Conservation (phyloP, 2,329 filamentous ascomycete species). For the Teratosphaeriaceae sp. region DNA sequence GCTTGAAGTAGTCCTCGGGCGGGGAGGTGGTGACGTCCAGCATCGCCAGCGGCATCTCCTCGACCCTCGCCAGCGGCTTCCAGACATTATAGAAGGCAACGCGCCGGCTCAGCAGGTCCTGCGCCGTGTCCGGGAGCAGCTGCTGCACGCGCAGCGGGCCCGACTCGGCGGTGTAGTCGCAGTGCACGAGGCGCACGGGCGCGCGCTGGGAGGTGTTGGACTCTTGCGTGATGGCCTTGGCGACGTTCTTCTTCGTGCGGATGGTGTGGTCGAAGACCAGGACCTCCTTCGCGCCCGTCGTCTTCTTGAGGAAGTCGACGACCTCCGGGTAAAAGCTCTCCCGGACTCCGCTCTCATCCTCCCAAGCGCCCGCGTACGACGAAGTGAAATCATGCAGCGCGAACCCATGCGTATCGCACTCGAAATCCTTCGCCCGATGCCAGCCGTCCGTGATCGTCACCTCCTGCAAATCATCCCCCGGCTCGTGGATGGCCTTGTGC, state of each 20-base stretch:
- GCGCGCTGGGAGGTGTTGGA: conserved; percentile 32
- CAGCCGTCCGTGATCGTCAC: conserved; percentile 38
- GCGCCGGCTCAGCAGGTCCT: conserved; percentile 36
- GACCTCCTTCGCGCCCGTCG: conserved; percentile 37
- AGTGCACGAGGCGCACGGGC: conserved; percentile 46
- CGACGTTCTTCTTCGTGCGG: conserved; percentile 31
- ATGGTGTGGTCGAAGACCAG: conserved; percentile 48
- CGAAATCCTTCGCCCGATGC: conserved; percentile 37
- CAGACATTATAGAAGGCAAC: conserved; percentile 48
- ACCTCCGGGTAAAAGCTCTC: conserved; percentile 41
- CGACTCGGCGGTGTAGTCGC: conserved; percentile 44
- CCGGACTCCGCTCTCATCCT: conserved; percentile 37
- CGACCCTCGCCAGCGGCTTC: conserved; percentile 40
- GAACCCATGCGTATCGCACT: conserved; percentile 42
- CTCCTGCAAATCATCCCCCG: conserved; percentile 33
- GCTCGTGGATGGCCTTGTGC: conserved; percentile 36
- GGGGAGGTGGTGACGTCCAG: conserved; percentile 33
- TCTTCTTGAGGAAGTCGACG: conserved; percentile 41
- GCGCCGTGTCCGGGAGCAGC: conserved; percentile 40
- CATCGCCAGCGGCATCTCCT: conserved; percentile 37
- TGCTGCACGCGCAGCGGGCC: conserved; percentile 37
- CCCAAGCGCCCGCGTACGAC: conserved; percentile 29
- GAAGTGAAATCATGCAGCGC: conserved; percentile 37
- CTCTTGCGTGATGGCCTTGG: conserved; percentile 31
- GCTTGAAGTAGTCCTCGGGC: conserved; percentile 36